Percentiles rank a stretch among this genome's conserved stretches.
phyloP scores from a whole-genome alignment of 495 filamentous ascomycete genomes.

The Tetracladium marchalianum region DNA sequence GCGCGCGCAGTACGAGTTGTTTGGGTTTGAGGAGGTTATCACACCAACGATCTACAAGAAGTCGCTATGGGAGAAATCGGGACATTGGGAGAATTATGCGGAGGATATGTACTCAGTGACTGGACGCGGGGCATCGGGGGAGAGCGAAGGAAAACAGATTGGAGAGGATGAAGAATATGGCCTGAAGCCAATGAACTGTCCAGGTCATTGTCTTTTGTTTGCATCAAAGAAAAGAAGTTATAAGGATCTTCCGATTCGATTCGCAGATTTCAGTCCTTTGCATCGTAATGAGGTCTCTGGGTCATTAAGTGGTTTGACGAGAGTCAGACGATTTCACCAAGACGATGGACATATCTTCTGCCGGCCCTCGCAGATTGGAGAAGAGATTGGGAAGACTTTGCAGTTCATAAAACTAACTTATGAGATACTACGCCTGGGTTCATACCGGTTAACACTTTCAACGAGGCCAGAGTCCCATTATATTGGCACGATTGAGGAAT shows the following conservation, averaged over 20 bases:
- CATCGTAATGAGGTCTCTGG: constrained; percentile 89
- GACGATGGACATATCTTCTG: constrained; percentile 97
- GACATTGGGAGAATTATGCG: constrained; percentile 89
- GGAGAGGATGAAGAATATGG: constrained; percentile 73
- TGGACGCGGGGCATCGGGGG: constrained; percentile 43
- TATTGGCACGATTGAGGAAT: constrained; percentile 71
- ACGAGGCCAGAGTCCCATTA: constrained; percentile 68
- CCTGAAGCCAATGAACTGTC: constrained; percentile 96
- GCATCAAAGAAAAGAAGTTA: constrained; percentile 60
- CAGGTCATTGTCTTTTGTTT: constrained; percentile 88
- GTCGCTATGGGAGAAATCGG: constrained; percentile 78
- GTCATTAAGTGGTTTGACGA: constrained; percentile 74
- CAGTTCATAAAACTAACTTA: constrained; percentile 76
- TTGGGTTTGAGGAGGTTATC: constrained; percentile 86
- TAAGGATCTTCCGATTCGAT: constrained; percentile 77
- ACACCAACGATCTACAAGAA: constrained; percentile 93
- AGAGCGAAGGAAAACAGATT: constrained; percentile 22
- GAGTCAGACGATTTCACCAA: constrained; percentile 89
- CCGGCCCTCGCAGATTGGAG: constrained; percentile 67
- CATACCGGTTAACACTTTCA: constrained; percentile 69
- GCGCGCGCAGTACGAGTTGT: constrained; percentile 74
- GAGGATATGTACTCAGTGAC: constrained; percentile 92
- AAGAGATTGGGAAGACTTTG: constrained; percentile 70
- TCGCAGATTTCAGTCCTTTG: constrained; percentile 85
- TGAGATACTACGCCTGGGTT: constrained; percentile 59